Conservation (phyloP, 768 basidiomycete species). For the Heimioporus sp. region DNA sequence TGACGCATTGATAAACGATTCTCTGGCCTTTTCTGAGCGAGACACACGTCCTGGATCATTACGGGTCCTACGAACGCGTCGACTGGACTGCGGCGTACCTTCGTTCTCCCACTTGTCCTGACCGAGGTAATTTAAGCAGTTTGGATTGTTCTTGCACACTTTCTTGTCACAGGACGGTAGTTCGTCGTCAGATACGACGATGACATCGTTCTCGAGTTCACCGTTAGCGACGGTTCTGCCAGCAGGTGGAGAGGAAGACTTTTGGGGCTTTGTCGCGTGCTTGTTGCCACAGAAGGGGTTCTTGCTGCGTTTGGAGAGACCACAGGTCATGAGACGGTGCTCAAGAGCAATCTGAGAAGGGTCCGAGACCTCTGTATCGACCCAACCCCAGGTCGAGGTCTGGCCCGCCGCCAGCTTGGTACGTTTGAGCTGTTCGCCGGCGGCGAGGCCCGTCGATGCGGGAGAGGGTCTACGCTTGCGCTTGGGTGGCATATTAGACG, state of each 20-base stretch:
- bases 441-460: conserved; percentile 47
- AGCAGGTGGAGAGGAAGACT: conserved; percentile 8
- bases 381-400: conserved; percentile 76
- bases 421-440: conserved; percentile 65
- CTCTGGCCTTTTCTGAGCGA: conserved; percentile 45
- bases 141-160: conserved; percentile 71
- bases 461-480: conserved; percentile 55
- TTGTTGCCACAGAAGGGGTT: conserved; percentile 60
- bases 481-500: conserved; percentile 50
- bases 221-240: conserved; percentile 29
- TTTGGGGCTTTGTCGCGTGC: conserved; percentile 34
- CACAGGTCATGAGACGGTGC: conserved; percentile 67
- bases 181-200: conserved; percentile 71
- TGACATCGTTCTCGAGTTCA: conserved; percentile 59
- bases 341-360: conserved; percentile 61
- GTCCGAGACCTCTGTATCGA: conserved; percentile 59
- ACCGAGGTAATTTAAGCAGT: conserved; percentile 86
- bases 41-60: conserved; percentile 11
- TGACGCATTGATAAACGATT: conserved; percentile 49
- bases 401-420: conserved; percentile 45
- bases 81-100: conserved; percentile 40
- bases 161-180: conserved; percentile 54
- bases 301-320: conserved; percentile 52
- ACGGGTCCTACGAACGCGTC: conserved; percentile 6
- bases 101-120: conserved; percentile 79